Evolutionary conservation across 495 filamentous ascomycete genomes (phyloP), one percentile per base, ranked within the genome.

Genomic region (Evernia prunastri): DNA sequence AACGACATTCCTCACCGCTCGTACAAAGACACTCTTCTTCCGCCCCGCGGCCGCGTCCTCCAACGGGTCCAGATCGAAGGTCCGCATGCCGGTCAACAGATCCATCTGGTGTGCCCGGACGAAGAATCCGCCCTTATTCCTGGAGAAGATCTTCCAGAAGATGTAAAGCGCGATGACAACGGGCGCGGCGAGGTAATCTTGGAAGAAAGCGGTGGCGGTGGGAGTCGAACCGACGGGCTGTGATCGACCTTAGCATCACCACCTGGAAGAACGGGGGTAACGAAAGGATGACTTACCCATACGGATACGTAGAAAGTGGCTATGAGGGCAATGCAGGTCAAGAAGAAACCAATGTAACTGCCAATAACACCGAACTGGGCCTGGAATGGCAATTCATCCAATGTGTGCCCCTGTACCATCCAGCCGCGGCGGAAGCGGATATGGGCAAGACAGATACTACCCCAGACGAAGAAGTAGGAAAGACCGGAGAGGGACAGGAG

Each of bases 351-450:
- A 20, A 90, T 65, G 59, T 74, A 90, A 33, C 84, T 87, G 63
- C 90, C 89, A 39, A 75, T 82, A 10, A 90, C 78, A 59, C 90
- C 90, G 51, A 82, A 80, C 23, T 81, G 70, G 17, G 89, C 84
- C 63, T 78, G 73, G 76, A 85, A 94, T 2, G 88, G 86, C 31
- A 94, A 81, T 72, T 92, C 88, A 36, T 89, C 85, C 0, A 87
- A 64, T n/a, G 75, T 75, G 64, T 80, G 82, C 36, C 85, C 86
- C 53, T 84, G 74, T 73, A 72, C 63, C 36, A 67, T 69, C 82
- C 81, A 83, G 64, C 76, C 88, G 25, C 73, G 71, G 25, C 89
- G 84, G 82, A 91, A 90, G 33, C 88, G 84, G 70, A 92, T 89
- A 69, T 91, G 89, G 4, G 87, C 81, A 18, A 89, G 69, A 73